phyloP scores from a whole-genome alignment of 176 grass and related monocot species.

The Cenchrus fungigraminus region DNA sequence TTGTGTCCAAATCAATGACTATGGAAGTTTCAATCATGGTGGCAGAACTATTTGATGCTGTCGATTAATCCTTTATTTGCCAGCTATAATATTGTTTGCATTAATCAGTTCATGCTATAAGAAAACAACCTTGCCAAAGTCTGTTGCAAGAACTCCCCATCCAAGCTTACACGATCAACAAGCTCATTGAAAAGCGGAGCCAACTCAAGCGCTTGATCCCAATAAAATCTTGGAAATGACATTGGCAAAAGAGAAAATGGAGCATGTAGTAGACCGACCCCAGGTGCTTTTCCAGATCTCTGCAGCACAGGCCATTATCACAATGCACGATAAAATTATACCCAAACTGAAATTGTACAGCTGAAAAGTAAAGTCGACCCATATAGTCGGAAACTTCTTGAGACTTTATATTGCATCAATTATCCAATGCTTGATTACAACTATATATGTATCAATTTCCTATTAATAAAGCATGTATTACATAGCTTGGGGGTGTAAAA shows the following conservation, averaged over 20 bases:
- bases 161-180: conserved; percentile 62
- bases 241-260: conserved; percentile 66
- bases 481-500: too few relatives aligned
- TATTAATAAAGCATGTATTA: too few relatives aligned
- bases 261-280: conserved; percentile 65
- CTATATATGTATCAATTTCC: too few relatives aligned
- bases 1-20: background rate
- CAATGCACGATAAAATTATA: background rate
- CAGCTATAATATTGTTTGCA: background rate
- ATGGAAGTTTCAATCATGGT: background rate
- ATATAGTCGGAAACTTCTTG: too few relatives aligned
- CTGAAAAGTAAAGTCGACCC: background rate
- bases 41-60: background rate
- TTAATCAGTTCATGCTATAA: background rate
- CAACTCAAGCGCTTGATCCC: conserved; percentile 64
- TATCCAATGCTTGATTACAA: too few relatives aligned
- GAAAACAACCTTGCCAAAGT: conserved; percentile 57
- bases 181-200: conserved; percentile 68
- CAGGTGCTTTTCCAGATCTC: conserved; percentile 62
- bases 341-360: background rate
- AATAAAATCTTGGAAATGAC: conserved; percentile 53
- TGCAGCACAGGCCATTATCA: conserved; percentile 14
- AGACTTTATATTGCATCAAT: too few relatives aligned
- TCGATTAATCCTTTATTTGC: background rate
- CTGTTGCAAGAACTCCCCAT: conserved; percentile 61